These are phyloP conservation scores for Diaporthe humulicola DNA, from an alignment of 2,329 filamentous ascomycete species.

Conservation along the genomic window DNA sequence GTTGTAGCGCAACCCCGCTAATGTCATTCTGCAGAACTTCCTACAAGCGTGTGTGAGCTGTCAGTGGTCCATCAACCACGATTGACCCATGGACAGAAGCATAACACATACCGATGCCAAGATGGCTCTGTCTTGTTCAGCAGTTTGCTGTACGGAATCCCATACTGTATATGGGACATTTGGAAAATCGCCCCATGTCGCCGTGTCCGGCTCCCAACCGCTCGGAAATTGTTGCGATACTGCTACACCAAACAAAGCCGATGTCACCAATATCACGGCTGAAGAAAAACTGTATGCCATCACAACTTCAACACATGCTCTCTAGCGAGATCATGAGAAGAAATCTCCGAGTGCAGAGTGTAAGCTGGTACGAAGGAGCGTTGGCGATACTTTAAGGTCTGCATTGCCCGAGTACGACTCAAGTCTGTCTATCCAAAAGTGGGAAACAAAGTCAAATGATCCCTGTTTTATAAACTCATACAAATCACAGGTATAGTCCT, in stretches of 20 bases:
- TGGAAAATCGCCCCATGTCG: neutral
- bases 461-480: neutral
- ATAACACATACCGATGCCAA: neutral
- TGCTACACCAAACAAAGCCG: neutral
- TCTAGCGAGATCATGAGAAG: neutral
- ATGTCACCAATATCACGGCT: neutral
- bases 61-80: neutral
- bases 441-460: neutral
- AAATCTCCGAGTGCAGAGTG: rapidly evolving
- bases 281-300: neutral
- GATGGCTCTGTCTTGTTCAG: neutral
- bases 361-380: neutral
- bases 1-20: neutral
- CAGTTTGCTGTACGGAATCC: neutral
- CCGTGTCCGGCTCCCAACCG: neutral
- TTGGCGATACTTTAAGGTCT: neutral
- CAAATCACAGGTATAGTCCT: neutral
- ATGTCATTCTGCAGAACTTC: neutral
- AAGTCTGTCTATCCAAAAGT: neutral
- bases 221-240: neutral
- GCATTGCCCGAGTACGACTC: neutral
- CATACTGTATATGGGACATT: neutral
- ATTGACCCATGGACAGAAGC: rapidly evolving
- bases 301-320: too few relatives aligned
- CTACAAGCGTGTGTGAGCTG: neutral